Evolutionary conservation across 2,329 filamentous ascomycete genomes (phyloP), one percentile per base, ranked within the genome.

Genomic region (Ascochyta viciae-villosae): DNA sequence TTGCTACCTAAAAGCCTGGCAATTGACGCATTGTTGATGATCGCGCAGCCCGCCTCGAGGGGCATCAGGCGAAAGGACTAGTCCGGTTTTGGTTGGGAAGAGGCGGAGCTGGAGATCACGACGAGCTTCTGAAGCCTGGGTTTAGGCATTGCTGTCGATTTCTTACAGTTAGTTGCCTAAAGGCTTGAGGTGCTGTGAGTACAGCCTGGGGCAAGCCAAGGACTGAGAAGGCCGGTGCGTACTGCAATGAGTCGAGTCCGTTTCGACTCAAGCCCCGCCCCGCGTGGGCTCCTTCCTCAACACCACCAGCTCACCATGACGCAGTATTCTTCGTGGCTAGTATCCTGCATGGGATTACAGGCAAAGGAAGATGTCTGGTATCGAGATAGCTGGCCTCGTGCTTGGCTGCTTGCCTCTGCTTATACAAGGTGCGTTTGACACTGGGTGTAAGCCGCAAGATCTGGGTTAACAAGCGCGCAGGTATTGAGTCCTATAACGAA

Each of bases 381-480:
- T 74, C 4, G 72, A 74, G 39, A 44, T 73, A 34, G 71, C 70
- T 16, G 72, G 71, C 6, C 57, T 75, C 19, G 65, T 74, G 1
- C 62, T 78, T n/a, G 77, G 74, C 31, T 65, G 69, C 23, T 52
- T 80, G 7, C 76, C 77, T 6, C 50, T 80, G 1, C 54, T 78
- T 6, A 74, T 79, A 16, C 66, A 70, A 57, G 68, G 69, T 69
- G 8, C 12, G 56, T 41, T 19, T 24, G n/a, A 12, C 12, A 27
- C 24, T 13, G 8, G 39, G 10, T 26, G 15, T 16, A 12, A 50
- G 37, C 27, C 29, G 34, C 47, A 13, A 31, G 13, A 16, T 16
- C 10, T 26, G 22, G 24, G 22, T 37, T 55, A 35, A 51, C 33
- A 24, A 5, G 8, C 23, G 16, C n/a, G 5, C 8, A 72, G 66